Base-by-base conservation (phyloP, 768 basidiomycete genomes). In the Pulveroboletus sp. region DNA sequence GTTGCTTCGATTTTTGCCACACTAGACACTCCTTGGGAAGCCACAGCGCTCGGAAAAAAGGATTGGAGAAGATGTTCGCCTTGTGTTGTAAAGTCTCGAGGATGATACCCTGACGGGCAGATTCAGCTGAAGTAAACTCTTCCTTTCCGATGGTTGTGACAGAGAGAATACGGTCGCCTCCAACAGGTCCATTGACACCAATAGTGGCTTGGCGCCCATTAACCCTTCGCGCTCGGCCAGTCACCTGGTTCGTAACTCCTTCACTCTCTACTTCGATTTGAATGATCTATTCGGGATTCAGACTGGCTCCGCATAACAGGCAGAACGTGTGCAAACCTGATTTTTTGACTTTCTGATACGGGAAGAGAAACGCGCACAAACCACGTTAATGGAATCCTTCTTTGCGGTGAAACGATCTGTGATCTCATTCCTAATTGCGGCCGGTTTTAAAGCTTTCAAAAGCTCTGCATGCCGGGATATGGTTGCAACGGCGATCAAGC, bases 81-180 rank as follows among this genome's bases (percentile, higher is more conserved):
- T 1, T 17, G 4, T 38, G 10, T 24, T 67, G 64, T 10, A 73
- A 26, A 0, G 54, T 46, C 7, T 26, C 2, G 34, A 65, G 63
- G 12, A 71, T 50, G 36, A 67, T 29, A 6, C 17, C 41, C 14
- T 57, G 52, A 5, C 69, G 65, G 17, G 16, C 4, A 3, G 55
- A 44, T 46, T 87, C 83, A 4, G 86, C 83, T 16, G 55, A 68
- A 2, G 85, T 88, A 0, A 74, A 76, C 24, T 68, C 70, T 45
- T 76, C 81, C 24, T 73, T 76, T 3, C 83, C 85, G 36, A 76
- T 65, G 4, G 82, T 77, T 9, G 63, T 74, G 35, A 87, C 70
- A 4, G 64, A 62, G 16, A 58, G 14, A 41, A 67, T 50, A 22
- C 43, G 55, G 14, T 48, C 36, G 2, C 50, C 52, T 27, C 37